These are phyloP conservation scores for Xanthoconium purpureum DNA, from an alignment of 768 basidiomycete genomes.

Conservation along the genomic window DNA sequence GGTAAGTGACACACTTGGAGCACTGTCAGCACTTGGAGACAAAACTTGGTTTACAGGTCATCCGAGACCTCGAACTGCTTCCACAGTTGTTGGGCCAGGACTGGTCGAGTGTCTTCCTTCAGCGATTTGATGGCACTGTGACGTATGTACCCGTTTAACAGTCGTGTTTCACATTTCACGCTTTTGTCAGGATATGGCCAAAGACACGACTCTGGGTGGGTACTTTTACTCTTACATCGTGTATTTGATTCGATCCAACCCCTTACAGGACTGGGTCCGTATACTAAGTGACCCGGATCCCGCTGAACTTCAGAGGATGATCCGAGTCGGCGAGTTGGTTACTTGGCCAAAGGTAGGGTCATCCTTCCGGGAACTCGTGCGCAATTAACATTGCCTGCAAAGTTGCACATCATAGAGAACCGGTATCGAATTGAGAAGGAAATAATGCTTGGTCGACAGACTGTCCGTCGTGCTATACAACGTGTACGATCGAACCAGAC, in stretches of 20 bases:
- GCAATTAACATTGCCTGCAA: slow-evolving; percentile 8
- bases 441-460: slow-evolving; percentile 74
- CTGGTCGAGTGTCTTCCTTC: slow-evolving; percentile 95
- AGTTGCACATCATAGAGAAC: slow-evolving; percentile 95
- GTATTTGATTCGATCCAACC: not conserved
- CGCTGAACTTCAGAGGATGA: slow-evolving; percentile 79
- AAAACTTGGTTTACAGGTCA: slow-evolving; percentile 48
- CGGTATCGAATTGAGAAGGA: slow-evolving; percentile 81
- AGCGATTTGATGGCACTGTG: slow-evolving; percentile 85
- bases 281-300: slow-evolving; percentile 84
- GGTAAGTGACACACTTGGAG: slow-evolving; percentile 29
- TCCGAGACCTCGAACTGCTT: slow-evolving; percentile 92
- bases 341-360: slow-evolving; percentile 91
- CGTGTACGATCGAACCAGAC: slow-evolving; percentile 25
- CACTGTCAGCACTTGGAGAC: not conserved
- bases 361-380: not conserved
- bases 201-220: slow-evolving; percentile 72
- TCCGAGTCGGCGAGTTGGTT: slow-evolving; percentile 80
- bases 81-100: slow-evolving; percentile 93
- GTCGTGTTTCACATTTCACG: slow-evolving; percentile 23
- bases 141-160: slow-evolving; percentile 53
- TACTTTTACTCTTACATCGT: slow-evolving; percentile 3
- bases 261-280: slow-evolving; percentile 70
- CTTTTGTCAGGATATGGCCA: slow-evolving; percentile 68
- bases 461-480: slow-evolving; percentile 57